Base-by-base conservation (phyloP, 345 rosid genomes). In the Heritiera littoralis region DNA sequence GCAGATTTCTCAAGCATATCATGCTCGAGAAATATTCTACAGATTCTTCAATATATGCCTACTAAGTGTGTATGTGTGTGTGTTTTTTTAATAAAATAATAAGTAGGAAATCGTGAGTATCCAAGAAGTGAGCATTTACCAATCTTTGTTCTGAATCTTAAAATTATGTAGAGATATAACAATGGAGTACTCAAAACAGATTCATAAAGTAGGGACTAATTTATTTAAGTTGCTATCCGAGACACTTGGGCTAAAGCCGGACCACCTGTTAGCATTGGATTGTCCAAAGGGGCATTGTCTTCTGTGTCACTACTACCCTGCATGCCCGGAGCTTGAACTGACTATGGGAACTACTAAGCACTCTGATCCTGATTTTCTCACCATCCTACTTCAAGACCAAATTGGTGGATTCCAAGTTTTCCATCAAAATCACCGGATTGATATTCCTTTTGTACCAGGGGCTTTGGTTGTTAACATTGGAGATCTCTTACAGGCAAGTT, bases 261-360 rank as follows among this genome's bases (percentile, higher is more conserved):
- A 80, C 32, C 82, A 81, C 78, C 87, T 88, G 9, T 65, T 73
- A 8, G 90, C 80, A 10, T 85, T 86, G 73, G 86, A 76, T 13
- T 87, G 90, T 28, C 67, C 80, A 0, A 81, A 84, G 63, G 89
- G 95, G 14, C 80, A 86, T 14, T 15, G 20, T n/a, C 51, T 84
- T 60, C 68, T 91, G 8, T 18, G 86, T 79, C 92, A 91, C 77
- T 91, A 90, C 82, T 90, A 89, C 75, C 93, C 92, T 2, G 76
- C 86, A 0, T 91, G 93, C 67, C 95, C 92, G 1, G 83, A 85
- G 82, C 92, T 92, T 2, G 90, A 89, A 17, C 73, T 84, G 20
- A 84, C 93, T 9, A 48, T 90, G 77, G 93, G 92, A 35, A 77
- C 88, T 69, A 81, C 81, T 75, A 68, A 79, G 56, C 93, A 90